A percentile compares a stretch with the other conserved stretches of the same genome.
phyloP scores from a whole-genome alignment of 1,284 basidiomycete species.

The Rhizopogon parksii region DNA sequence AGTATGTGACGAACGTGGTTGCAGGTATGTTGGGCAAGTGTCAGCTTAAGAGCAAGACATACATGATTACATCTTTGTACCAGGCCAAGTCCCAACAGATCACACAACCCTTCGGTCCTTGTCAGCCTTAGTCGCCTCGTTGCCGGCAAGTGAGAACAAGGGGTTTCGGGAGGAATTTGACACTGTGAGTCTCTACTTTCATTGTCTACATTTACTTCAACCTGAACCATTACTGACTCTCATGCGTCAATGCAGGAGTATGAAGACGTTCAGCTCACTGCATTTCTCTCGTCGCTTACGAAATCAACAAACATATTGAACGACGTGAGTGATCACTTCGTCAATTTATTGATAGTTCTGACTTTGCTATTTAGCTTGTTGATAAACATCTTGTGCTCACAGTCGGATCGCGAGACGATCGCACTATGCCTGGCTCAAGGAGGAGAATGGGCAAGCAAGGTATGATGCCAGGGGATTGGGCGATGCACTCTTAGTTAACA shows the following conservation, averaged over 20 bases:
- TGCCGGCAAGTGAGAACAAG: conserved; percentile 78
- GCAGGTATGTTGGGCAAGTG: conserved; percentile 45
- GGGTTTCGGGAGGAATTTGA: conserved; percentile 81
- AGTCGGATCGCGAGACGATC: conserved; percentile 37
- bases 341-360: background rate
- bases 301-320: conserved; percentile 84
- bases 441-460: conserved; percentile 43
- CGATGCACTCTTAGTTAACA: conserved; percentile 22
- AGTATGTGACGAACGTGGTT: conserved; percentile 74
- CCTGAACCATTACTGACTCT: conserved; percentile 3
- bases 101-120: conserved; percentile 80
- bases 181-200: conserved; percentile 47
- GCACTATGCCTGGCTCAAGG: conserved; percentile 32
- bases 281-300: conserved; percentile 82
- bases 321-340: conserved; percentile 56
- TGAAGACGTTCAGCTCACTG: conserved; percentile 89
- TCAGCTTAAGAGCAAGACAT: background rate
- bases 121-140: conserved; percentile 75
- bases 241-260: conserved; percentile 63
- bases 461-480: conserved; percentile 42
- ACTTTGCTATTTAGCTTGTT: conserved; percentile 41
- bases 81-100: conserved; percentile 66
- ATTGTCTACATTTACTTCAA: background rate
- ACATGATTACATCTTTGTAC: conserved; percentile 3
- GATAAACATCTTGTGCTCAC: conserved; percentile 60